Conservation (phyloP, 1,139 yeast genomes). For the Blastobotrys illinoisensis region DNA sequence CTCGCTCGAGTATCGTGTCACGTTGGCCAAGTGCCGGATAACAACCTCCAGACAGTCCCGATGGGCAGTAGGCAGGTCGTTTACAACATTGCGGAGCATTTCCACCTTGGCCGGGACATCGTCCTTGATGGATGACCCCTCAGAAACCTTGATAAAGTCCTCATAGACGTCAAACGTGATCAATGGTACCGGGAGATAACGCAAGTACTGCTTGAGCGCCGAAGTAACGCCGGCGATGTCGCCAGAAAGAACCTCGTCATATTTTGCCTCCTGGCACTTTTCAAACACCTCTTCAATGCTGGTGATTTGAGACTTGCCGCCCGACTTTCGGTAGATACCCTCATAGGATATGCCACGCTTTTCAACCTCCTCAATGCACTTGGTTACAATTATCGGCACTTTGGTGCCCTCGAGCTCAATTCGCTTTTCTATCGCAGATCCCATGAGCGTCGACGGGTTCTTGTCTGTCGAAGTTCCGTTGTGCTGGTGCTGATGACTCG, state of each 20-base stretch:
- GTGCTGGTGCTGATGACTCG: background rate
- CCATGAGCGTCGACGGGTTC: conserved; percentile 19
- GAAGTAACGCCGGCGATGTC: conserved; percentile 87
- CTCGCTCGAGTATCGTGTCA: conserved; percentile 24
- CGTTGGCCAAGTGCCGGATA: conserved; percentile 51
- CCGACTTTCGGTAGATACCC: conserved; percentile 89
- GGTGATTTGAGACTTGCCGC: conserved; percentile 74
- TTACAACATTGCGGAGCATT: conserved; percentile 35
- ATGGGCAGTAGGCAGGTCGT: conserved; percentile 63
- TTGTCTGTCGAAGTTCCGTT: background rate
- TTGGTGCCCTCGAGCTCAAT: conserved; percentile 51
- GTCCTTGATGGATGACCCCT: conserved; percentile 32
- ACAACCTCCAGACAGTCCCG: conserved; percentile 49
- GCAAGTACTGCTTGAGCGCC: conserved; percentile 77
- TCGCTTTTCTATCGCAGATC: conserved; percentile 25
- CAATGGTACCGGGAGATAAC: conserved; percentile 80
- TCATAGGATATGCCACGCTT: conserved; percentile 64
- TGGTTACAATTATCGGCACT: conserved; percentile 66
- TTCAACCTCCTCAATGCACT: conserved; percentile 79
- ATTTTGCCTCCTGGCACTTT: conserved; percentile 20
- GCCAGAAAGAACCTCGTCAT: conserved; percentile 46
- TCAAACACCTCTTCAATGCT: conserved; percentile 42
- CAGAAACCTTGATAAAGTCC: conserved; percentile 47
- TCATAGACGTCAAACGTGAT: conserved; percentile 68
- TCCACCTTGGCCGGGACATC: conserved; percentile 32